A percentile compares a stretch with the other conserved stretches of the same genome.
Conservation (phyloP, 2,329 filamentous ascomycete genomes). For the Didymella segeticola region DNA sequence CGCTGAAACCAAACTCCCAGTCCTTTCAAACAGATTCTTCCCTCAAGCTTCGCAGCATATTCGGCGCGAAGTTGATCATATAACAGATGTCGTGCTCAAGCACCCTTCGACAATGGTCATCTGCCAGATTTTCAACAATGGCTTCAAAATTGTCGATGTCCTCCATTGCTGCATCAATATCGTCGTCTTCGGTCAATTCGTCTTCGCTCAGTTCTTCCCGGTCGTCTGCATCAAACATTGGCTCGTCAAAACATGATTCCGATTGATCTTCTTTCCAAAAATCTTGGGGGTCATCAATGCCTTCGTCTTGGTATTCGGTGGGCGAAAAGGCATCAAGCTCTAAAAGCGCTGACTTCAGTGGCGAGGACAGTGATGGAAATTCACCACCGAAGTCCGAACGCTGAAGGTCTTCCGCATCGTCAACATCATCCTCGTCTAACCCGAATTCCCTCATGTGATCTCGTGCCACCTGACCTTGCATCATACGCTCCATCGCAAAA, state of each 20-base stretch:
- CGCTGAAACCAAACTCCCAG: not conserved
- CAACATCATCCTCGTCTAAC: not conserved
- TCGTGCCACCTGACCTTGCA: not conserved
- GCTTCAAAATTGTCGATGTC: conserved; percentile 22
- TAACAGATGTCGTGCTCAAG: conserved; percentile 23
- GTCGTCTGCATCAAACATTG: not conserved
- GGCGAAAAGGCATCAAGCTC: conserved; percentile 2
- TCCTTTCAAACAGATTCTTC: not conserved
- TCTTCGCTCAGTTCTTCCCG: conserved; percentile 1
- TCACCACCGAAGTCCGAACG: too few relatives aligned
- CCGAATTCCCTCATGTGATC: not conserved
- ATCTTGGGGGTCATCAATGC: not conserved
- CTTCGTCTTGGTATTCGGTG: not conserved
- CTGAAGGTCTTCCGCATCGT: not conserved
- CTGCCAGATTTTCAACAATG: conserved; percentile 22
- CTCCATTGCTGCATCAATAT: conserved; percentile 23
- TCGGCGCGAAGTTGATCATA: conserved; percentile 31
- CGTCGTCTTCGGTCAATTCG: conserved; percentile 4
- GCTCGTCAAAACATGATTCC: not conserved
- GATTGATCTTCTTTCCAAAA: too few relatives aligned
- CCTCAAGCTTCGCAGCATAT: conserved; percentile 17
- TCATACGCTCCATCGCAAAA: not conserved
- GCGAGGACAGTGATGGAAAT: not conserved
- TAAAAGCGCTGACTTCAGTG: not conserved
- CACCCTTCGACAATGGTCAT: conserved; percentile 10